A percentile compares a stretch with the other conserved stretches of the same genome.
Conservation (phyloP, 2,329 filamentous ascomycete species). For the Blastomyces silverae region DNA sequence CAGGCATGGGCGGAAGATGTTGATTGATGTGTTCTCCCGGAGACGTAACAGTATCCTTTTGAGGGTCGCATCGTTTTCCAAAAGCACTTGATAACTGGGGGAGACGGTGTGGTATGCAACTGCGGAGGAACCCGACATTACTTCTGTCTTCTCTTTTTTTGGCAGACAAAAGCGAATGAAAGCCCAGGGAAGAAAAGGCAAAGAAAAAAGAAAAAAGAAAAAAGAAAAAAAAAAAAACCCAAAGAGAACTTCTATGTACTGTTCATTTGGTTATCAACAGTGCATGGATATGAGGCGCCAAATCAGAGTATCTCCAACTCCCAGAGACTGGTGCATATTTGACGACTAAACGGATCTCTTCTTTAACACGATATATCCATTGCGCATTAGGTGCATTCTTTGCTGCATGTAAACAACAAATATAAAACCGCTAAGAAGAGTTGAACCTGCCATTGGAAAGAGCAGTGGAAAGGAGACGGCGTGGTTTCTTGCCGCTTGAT, state of each 20-base stretch:
- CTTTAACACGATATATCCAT: background rate
- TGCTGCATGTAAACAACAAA: background rate
- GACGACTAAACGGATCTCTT: background rate
- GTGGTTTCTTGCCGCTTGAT: background rate
- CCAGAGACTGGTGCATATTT: slow-evolving; percentile 1
- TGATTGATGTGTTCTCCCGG: slow-evolving; percentile 4
- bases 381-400: background rate
- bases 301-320: background rate
- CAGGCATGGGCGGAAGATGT: slow-evolving; percentile 13
- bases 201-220: background rate
- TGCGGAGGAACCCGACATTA: background rate
- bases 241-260: background rate
- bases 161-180: background rate
- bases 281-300: slow-evolving; percentile 5
- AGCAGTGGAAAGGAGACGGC: background rate
- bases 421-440: background rate
- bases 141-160: background rate
- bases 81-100: background rate
- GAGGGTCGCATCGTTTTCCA: background rate
- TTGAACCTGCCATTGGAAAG: background rate
- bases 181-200: too few relatives aligned
- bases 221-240: too few relatives aligned
- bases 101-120: background rate
- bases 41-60: slow-evolving; percentile 12
- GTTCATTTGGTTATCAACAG: background rate